These are phyloP conservation scores for Colletotrichum plurivorum DNA, from an alignment of 2,329 filamentous ascomycete genomes.

Conservation along the genomic window DNA sequence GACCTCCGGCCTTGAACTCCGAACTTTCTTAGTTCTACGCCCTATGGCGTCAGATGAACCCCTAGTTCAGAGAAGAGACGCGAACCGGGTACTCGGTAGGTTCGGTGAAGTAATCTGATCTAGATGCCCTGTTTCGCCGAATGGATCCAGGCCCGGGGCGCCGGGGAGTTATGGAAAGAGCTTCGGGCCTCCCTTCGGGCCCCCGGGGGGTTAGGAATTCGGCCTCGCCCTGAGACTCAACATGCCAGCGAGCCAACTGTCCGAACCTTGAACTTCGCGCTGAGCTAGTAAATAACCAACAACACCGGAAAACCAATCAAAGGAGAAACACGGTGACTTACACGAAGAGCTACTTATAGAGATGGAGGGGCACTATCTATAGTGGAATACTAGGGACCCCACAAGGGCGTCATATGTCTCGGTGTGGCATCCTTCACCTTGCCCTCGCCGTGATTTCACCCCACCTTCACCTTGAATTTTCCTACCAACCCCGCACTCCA, in stretches of 20 bases:
- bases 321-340: not conserved
- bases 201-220: no score
- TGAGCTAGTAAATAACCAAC: not conserved
- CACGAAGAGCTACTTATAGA: no score
- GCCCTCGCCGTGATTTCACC: not conserved
- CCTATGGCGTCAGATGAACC: no score
- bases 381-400: not conserved
- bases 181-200: no score
- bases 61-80: not conserved
- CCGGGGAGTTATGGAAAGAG: no score
- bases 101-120: not conserved
- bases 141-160: not conserved
- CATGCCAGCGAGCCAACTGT: not conserved
- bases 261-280: not conserved
- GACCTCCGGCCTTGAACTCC: no score
- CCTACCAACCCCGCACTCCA: constrained; percentile 24
- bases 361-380: not conserved
- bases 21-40: no score
- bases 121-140: not conserved
- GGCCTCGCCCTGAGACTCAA: not conserved
- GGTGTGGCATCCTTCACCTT: constrained; percentile 1
- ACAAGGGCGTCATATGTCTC: constrained; percentile 13
- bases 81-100: not conserved
- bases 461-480: constrained; percentile 27
- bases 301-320: not conserved